Evolutionary conservation across 495 filamentous ascomycete species (phyloP), one percentile per base, ranked within the genome.

Genomic region (Neurospora intermedia): DNA sequence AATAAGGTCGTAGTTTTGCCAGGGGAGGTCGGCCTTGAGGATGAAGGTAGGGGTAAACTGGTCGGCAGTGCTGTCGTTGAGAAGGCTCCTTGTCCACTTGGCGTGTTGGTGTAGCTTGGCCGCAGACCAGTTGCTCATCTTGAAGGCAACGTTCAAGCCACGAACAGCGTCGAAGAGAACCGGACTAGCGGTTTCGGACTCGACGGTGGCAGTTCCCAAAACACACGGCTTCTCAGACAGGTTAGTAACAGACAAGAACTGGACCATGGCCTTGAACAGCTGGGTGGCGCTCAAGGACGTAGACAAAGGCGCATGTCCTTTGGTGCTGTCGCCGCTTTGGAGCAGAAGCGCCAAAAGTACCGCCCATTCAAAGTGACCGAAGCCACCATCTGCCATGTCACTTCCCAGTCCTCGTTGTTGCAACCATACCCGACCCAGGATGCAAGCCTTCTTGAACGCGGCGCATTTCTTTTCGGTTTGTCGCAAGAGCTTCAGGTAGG

Each of bases 281-380:
- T 99, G 95, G 62, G 96, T 96, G 83, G 91, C 92, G 81, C 91
- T 97, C 75, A 97, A 92, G 9, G 92, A 92, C 18, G 89, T 82
- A 35, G 93, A 90, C 3, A 99, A 84, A 31, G 94, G 78, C 4
- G 90, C 85, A 70, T 89, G 87, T 6, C 92, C 92, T 75, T 88
- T 90, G 27, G 54, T 35, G 4, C 86, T 85, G 18, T 90, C 91
- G 11, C 91, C 91, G 3, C 89, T 88, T 78, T 94, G 91, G 69
- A 98, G 85, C 3, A 98, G 84, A 23, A 97, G 83, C n/a, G 94
- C 92, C 76, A 92, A 86, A 2, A 94, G 77, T 38, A 89, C 84
- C 0, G 91, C 87, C 93, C 93, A 98, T 79, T 99, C 95, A 73
- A 98, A 96, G 73, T 93, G 88, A 20, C 96, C 96, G 80, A 99